phyloP scores from a whole-genome alignment of 1,139 yeast species.

The Barnettozyma hawaiiensis region DNA sequence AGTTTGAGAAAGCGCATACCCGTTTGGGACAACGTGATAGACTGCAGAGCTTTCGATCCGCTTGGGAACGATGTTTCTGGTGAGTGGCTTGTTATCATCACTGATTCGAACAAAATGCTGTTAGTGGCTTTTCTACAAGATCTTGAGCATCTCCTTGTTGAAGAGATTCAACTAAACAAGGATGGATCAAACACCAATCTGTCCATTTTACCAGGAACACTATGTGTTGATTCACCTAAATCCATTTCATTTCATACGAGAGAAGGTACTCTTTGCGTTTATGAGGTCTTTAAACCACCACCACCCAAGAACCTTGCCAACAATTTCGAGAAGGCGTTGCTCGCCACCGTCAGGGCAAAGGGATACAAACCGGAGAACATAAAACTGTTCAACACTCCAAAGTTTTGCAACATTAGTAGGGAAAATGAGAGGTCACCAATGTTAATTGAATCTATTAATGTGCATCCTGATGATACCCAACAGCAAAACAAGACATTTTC shows the following conservation, averaged over 20 bases:
- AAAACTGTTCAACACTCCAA: conserved; percentile 13
- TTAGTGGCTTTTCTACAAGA: conserved; percentile 15
- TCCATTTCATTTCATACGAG: conserved; percentile 14
- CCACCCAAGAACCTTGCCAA: conserved; percentile 12
- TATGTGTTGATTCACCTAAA: conserved; percentile 11
- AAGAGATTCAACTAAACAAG: conserved; percentile 13
- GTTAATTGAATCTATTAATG: conserved; percentile 10
- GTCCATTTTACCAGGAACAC: conserved; percentile 13
- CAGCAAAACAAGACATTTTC: conserved; percentile 11
- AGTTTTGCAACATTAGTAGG: conserved; percentile 11
- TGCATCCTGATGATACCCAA: conserved; percentile 7
- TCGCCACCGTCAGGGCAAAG: background rate
- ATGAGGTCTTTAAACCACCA: conserved; percentile 7
- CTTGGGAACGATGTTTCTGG: conserved; percentile 9
- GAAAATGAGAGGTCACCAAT: conserved; percentile 13
- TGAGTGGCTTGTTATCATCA: conserved; percentile 15
- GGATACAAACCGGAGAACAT: conserved; percentile 2
- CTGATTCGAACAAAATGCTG: conserved; percentile 14
- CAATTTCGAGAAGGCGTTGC: conserved; percentile 11
- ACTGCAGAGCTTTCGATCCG: conserved; percentile 12
- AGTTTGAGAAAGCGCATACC: conserved; percentile 11
- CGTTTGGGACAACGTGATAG: conserved; percentile 15
- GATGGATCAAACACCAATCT: conserved; percentile 8
- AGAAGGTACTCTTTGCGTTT: conserved; percentile 17
- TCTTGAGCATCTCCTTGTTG: conserved; percentile 9